A percentile compares a stretch with the other conserved stretches of the same genome.
Conservation (phyloP, 306 rosid species). For the Benincasa hispida region DNA sequence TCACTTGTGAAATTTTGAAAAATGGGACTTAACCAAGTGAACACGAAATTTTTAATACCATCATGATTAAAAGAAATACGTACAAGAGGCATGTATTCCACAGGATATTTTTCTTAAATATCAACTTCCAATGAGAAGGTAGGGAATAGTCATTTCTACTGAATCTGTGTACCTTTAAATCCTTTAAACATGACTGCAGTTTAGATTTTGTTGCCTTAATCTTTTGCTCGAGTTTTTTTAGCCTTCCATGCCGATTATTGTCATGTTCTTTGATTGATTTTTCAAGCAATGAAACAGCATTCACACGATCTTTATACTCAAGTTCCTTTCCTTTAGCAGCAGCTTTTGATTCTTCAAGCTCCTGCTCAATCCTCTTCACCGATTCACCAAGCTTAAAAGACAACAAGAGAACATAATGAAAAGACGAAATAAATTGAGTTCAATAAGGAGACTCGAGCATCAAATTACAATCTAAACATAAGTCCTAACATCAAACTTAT, state of each 20-base stretch:
- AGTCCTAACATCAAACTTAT: background rate
- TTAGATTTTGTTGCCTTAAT: conserved; percentile 61
- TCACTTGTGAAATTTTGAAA: background rate
- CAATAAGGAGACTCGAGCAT: background rate
- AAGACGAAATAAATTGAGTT: background rate
- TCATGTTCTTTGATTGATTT: conserved; percentile 80
- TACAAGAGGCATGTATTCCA: background rate
- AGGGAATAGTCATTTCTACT: background rate
- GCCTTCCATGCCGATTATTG: conserved; percentile 59
- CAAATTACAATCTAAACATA: background rate
- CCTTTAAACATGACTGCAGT: conserved; percentile 71
- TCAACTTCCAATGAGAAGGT: background rate
- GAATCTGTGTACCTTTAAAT: conserved; percentile 46
- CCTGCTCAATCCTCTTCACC: conserved; percentile 76
- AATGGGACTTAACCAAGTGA: background rate
- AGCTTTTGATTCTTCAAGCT: conserved; percentile 67
- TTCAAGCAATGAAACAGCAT: conserved; percentile 55
- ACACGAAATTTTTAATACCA: background rate
- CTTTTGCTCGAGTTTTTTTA: conserved; percentile 70
- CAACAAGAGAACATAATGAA: conserved; percentile 10
- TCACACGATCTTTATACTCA: conserved; percentile 42
- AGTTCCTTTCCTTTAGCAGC: conserved; percentile 50
- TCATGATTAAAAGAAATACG: background rate
- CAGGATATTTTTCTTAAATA: background rate
- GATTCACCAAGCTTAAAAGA: conserved; percentile 64